Percentiles rank a stretch among this genome's conserved stretches.
phyloP scores from a whole-genome alignment of 2,329 filamentous ascomycete species.

The Whalleya microplaca region DNA sequence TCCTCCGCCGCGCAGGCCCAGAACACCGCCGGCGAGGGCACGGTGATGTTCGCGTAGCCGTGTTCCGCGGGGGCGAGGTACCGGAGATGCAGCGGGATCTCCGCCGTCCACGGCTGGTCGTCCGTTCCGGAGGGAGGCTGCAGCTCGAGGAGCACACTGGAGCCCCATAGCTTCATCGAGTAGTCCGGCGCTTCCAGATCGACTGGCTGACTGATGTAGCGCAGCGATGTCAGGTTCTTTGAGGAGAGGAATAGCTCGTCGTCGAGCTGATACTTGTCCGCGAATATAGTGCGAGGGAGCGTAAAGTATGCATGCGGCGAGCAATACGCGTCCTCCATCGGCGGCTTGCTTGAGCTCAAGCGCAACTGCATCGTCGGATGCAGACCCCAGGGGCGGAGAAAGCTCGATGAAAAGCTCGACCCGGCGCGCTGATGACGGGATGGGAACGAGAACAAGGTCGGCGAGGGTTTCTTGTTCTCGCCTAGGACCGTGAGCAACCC shows the following conservation, averaged over 20 bases:
- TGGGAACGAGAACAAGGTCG: constrained; percentile 82
- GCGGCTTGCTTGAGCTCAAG: constrained; percentile 57
- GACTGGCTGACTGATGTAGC: constrained; percentile 72
- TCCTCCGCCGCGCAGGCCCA: constrained; percentile 80
- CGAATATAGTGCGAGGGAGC: constrained; percentile 79
- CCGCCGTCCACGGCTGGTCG: constrained; percentile 60
- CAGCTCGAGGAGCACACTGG: constrained; percentile 75
- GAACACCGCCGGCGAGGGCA: constrained; percentile 84
- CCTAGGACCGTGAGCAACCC: constrained; percentile 81
- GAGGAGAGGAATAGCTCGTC: constrained; percentile 78
- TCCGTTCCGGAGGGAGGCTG: constrained; percentile 51
- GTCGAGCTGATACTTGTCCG: constrained; percentile 83
- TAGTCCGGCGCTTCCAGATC: constrained; percentile 93
- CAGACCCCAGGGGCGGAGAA: constrained; percentile 75
- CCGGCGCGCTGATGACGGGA: constrained; percentile 71
- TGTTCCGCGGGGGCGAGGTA: constrained; percentile 69
- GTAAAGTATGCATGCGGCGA: constrained; percentile 80
- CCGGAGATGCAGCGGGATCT: constrained; percentile 82
- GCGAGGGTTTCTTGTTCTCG: constrained; percentile 70
- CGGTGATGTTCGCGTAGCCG: constrained; percentile 57
- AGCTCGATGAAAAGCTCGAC: constrained; percentile 63
- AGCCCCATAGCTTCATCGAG: constrained; percentile 77
- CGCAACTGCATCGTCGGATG: constrained; percentile 79
- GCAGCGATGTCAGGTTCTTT: constrained; percentile 74
- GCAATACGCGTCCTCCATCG: constrained; percentile 63